Evolutionary conservation across 345 rosid species (phyloP), one percentile per base, ranked within the genome.

Genomic region (Euphorbia lathyris): DNA sequence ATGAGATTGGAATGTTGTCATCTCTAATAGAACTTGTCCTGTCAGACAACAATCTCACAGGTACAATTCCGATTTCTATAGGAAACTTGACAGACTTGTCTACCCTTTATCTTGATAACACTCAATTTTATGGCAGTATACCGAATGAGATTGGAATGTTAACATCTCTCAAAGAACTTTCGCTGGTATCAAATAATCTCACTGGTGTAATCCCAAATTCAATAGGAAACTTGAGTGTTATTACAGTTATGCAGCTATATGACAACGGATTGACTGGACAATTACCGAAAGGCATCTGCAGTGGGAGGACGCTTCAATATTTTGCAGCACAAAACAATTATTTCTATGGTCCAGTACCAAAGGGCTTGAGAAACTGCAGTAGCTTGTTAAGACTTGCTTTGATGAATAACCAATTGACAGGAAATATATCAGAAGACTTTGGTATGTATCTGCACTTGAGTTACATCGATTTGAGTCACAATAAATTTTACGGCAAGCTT

Each of bases 171-270:
- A 38, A 3, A 38, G 9, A 9, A 3, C 4, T 38, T 38, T 4
- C 4, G 4, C 9, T 38, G 42, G 4, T 9, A 9, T 3, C 4
- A 9, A 38, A 38, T 38, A 38, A 38, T 38, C 9, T 38, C 42
- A 38, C 9, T 1, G 72, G 64, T 68, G 16, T 17, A 20, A 42
- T 68, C 10, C 64, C 64, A 14, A 10, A 26, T 58, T 58, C 72
- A 0, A 69, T 69, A n/a, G 72, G 65, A 58, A 58, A 69, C 61
- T 45, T 69, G 17, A 58, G n/a, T 4, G n/a, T 34, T 0, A 7
- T 68, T 17, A 32, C 51, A 9, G 11, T 14, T 55, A 34, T 68
- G 34, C 11, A 4, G 3, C 63, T 68, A 22, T 3, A 2, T 0
- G 22, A 26, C 16, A 57, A 57, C 16, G 10, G 27, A 57, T 20